Evolutionary conservation across 495 filamentous ascomycete species (phyloP), one percentile per base, ranked within the genome.

Genomic region (Neurospora tetraspora): DNA sequence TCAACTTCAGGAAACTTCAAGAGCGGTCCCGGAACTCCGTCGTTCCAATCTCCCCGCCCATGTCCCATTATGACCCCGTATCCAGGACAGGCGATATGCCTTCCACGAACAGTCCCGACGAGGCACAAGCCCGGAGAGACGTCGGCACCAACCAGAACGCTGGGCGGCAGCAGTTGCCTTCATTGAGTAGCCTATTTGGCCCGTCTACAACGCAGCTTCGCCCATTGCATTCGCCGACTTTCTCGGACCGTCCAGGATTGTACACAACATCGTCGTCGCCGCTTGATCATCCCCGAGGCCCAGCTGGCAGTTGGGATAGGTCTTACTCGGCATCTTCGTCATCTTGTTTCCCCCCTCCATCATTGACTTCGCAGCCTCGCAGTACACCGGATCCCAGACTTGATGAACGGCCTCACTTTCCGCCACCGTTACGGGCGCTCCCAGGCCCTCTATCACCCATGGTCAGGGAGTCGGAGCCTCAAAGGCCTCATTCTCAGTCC

Each of bases 111-210:
- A 79, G 78, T 37, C 69, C 74, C 39, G 80, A 81, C 73, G 80
- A 81, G 68, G 75, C 75, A 37, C 78, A 73, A 65, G 45, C 69
- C 40, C 81, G 78, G 69, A 82, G 79, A 70, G 82, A 83, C n/a
- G 71, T 71, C 65, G 68, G 45, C 31, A 72, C 73, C 31, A 73
- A 77, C 68, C 73, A 77, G 59, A 68, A 71, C 39, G 72, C 81
- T 43, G 71, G 81, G 42, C 78, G 85, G 69, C 83, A 86, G 71
- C 83, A 86, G 76, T 81, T 88, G 53, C 86, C 86, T 1, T 80
- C 86, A 27, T 71, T 88, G 71, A 88, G 85, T 73, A 88, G 86
- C 72, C 77, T 88, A 11, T 87, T 88, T 79, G 84, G 82, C 2
- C 80, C 82, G n/a, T 74, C 82, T 9, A 77, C 53, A 34, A 34